Evolutionary conservation across 2,329 filamentous ascomycete genomes (phyloP), one percentile per base, ranked within the genome.

Genomic region (Aspergillus thermomutatus): DNA sequence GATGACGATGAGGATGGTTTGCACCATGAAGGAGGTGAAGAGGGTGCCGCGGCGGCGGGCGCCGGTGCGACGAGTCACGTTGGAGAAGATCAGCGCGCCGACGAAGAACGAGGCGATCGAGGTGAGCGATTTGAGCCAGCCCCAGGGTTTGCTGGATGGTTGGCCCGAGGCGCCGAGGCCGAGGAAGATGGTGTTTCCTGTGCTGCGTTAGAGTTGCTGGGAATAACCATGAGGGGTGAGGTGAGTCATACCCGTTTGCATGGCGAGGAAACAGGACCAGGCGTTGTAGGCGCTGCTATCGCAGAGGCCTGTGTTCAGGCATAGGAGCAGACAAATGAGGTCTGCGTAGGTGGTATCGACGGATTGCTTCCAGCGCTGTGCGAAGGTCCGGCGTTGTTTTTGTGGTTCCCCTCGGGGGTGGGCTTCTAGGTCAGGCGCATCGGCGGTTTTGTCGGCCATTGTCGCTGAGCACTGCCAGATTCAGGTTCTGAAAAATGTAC

Each of bases 111-210:
- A 64, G 34, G 55, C 54, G 57, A 79, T 77, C 1, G 77, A 76
- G 34, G 73, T 64, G 28, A 79, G 69, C 17, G 76, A 77, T 54
- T 79, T 79, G 34, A 77, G 66, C 72, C 76, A 79, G 54, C 75
- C 74, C 66, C 72, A 77, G 10, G 70, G 67, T 53, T 75, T 74
- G 40, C 62, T 71, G 46, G 55, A 53, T 8, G 76, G 75, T 53
- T 74, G 73, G 31, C 71, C 69, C 5, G 75, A 74, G 25, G 77
- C 72, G 37, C 77, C 77, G 5, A 79, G 73, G 21, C 75, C 77
- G 50, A 78, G 71, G 69, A 79, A 79, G 58, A 79, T 69, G 28
- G 77, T 79, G 61, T 79, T 79, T 59, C 76, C 76, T 79, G 55
- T n/a, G 11, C 2, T 43, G 11, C n/a, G 54, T 26, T 23, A 34